Evolutionary conservation across 2,329 filamentous ascomycete genomes (phyloP), one percentile per base, ranked within the genome.

Genomic region (Hypoxylon sp.): DNA sequence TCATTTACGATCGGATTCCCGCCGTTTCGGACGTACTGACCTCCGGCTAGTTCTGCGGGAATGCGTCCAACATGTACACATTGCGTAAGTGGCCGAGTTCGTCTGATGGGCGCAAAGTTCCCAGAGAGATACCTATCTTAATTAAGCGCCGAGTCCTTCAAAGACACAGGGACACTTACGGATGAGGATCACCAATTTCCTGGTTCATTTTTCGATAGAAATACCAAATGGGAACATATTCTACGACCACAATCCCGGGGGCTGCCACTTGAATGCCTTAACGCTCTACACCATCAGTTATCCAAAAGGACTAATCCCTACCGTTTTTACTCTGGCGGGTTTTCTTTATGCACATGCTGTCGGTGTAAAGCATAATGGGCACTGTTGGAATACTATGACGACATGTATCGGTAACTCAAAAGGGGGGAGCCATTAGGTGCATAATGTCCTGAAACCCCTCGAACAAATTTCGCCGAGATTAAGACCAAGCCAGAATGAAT

Each of bases 11-110:
- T 73, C 4, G 87, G 86, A 61, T 89, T 90, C 19, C 82, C 84
- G 29, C 87, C 87, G 64, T 90, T 90, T 11, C 87, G 81, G 19
- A 90, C 81, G 62, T 90, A 90, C 68, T 90, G 80, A 8, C 87
- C 87, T 1, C 85, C 87, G 6, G 77, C 76, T 29, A 90, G 75
- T 54, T 89, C 86, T n/a, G 71, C 55, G 1, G 87, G 87, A 38
- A 90, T 84, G 0, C 55, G 65, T 5, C 87, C 87, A 2, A 75
- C 74, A 61, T 79, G 81, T 1, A 71, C 60, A 55, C 86, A 89
- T 40, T 77, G 74, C 19, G 79, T 86, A 11, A 87, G 73, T 7
- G 76, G 70, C 13, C 78, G 72, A 27, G 78, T 81, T 40, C 74
- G 74, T 4, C 81, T 76, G 1, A 88, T 79, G 0, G 87, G 86